A percentile compares a stretch with the other conserved stretches of the same genome.
phyloP scores from a whole-genome alignment of 2,329 filamentous ascomycete species.

The Colletotrichum costaricense region DNA sequence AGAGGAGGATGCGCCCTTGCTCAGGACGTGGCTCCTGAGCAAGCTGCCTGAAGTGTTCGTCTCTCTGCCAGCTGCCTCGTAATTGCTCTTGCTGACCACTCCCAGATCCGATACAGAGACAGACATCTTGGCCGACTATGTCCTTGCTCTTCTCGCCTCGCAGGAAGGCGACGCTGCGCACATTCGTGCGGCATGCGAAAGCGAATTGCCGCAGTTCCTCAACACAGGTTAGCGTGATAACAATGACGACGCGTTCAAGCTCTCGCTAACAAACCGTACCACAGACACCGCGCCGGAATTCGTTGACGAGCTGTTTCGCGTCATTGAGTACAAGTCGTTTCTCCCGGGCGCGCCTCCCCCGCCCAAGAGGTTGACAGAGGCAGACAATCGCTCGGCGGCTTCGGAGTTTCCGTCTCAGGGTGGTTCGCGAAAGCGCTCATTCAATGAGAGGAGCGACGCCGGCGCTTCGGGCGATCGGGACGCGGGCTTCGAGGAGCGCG shows the following conservation, averaged over 20 bases:
- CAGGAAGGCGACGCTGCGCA: slow-evolving; percentile 74
- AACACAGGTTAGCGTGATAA: slow-evolving; percentile 66
- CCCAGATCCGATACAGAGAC: slow-evolving; percentile 80
- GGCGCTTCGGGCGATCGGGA: slow-evolving; percentile 41
- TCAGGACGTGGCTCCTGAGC: slow-evolving; percentile 84
- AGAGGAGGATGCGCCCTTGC: slow-evolving; percentile 69
- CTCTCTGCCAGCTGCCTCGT: neutral
- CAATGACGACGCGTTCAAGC: neutral
- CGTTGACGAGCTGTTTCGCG: slow-evolving; percentile 75
- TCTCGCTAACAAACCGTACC: neutral
- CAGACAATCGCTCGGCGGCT: slow-evolving; percentile 27
- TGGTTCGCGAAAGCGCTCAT: slow-evolving; percentile 48
- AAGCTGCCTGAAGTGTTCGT: slow-evolving; percentile 38
- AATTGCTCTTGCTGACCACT: neutral
- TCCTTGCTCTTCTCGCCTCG: slow-evolving; percentile 76
- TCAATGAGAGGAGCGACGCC: slow-evolving; percentile 43
- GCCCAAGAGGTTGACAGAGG: slow-evolving; percentile 41
- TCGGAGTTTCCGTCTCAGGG: slow-evolving; percentile 35
- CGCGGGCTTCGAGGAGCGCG: slow-evolving; percentile 50
- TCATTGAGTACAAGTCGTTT: slow-evolving; percentile 72
- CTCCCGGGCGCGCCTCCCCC: slow-evolving; percentile 63
- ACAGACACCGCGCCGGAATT: slow-evolving; percentile 28
- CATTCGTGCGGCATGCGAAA: slow-evolving; percentile 75
- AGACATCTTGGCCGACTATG: slow-evolving; percentile 86
- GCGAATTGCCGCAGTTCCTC: slow-evolving; percentile 81